Conservation (phyloP, 2,329 filamentous ascomycete species). For the Aspergillus calidoustus region DNA sequence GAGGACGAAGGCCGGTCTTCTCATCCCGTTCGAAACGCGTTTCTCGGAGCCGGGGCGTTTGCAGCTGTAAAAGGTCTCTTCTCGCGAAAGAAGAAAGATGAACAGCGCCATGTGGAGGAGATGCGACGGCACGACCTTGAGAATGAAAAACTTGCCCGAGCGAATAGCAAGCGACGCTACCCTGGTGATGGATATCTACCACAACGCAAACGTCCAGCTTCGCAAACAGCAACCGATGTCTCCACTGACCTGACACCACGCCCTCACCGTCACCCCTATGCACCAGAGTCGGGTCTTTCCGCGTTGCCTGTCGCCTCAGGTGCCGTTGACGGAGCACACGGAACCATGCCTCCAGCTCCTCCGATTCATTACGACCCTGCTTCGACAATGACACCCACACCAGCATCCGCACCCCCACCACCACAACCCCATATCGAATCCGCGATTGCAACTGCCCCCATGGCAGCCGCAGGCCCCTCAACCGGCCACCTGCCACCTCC, state of each 20-base stretch:
- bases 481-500: slow-evolving; percentile 37
- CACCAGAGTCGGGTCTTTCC: slow-evolving; percentile 41
- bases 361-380: slow-evolving; percentile 44
- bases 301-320: slow-evolving; percentile 36
- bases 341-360: slow-evolving; percentile 46
- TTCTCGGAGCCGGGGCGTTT: slow-evolving; percentile 71
- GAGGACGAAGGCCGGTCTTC: slow-evolving; percentile 47
- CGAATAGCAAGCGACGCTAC: slow-evolving; percentile 64
- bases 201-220: slow-evolving; percentile 36
- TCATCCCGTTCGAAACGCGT: slow-evolving; percentile 62
- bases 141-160: slow-evolving; percentile 57
- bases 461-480: slow-evolving; percentile 35
- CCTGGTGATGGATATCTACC: slow-evolving; percentile 66
- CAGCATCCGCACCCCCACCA: slow-evolving; percentile 28
- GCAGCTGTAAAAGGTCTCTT: slow-evolving; percentile 62
- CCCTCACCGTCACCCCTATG: slow-evolving; percentile 33
- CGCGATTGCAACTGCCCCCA: slow-evolving; percentile 35
- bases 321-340: slow-evolving; percentile 34
- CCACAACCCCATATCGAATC: slow-evolving; percentile 32
- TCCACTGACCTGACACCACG: slow-evolving; percentile 39
- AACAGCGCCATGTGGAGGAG: slow-evolving; percentile 64
- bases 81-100: slow-evolving; percentile 60
- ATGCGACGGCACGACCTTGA: slow-evolving; percentile 56
- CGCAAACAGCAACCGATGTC: slow-evolving; percentile 43
- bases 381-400: slow-evolving; percentile 30